Conservation (phyloP, 2,329 filamentous ascomycete genomes). For the Cytospora schulzeri region DNA sequence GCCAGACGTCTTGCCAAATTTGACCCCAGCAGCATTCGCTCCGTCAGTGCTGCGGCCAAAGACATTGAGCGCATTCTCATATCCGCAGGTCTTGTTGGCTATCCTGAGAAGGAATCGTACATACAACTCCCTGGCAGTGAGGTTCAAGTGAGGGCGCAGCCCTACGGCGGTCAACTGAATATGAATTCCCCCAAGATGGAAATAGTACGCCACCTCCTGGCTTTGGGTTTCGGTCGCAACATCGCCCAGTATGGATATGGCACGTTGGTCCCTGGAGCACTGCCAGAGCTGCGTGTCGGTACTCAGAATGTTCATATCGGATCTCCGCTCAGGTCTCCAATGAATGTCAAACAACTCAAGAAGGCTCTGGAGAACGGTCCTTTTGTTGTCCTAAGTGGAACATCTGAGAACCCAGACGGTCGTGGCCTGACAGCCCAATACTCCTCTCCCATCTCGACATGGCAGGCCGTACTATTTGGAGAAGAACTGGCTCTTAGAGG, state of each 20-base stretch:
- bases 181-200: background rate
- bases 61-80: constrained; percentile 9
- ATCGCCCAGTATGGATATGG: constrained; percentile 19
- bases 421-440: constrained; percentile 7
- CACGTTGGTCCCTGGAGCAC: background rate
- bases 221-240: constrained; percentile 15
- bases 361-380: constrained; percentile 1
- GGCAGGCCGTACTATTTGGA: constrained; percentile 11
- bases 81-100: constrained; percentile 3
- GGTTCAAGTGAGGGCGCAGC: constrained; percentile 6
- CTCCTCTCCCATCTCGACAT: constrained; percentile 14
- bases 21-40: constrained; percentile 1
- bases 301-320: constrained; percentile 7
- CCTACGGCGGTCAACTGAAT: constrained; percentile 12
- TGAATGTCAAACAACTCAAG: constrained; percentile 6
- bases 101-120: background rate
- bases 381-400: constrained; percentile 14
- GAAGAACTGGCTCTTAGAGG: background rate
- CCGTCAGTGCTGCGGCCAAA: constrained; percentile 11
- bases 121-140: background rate
- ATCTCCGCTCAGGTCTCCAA: background rate
- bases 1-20: background rate
- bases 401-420: background rate
- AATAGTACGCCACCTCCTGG: constrained; percentile 11
- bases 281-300: constrained; percentile 9